These are phyloP conservation scores for Phaeotremella skinneri DNA, from an alignment of 768 basidiomycete genomes.

Conservation along the genomic window DNA sequence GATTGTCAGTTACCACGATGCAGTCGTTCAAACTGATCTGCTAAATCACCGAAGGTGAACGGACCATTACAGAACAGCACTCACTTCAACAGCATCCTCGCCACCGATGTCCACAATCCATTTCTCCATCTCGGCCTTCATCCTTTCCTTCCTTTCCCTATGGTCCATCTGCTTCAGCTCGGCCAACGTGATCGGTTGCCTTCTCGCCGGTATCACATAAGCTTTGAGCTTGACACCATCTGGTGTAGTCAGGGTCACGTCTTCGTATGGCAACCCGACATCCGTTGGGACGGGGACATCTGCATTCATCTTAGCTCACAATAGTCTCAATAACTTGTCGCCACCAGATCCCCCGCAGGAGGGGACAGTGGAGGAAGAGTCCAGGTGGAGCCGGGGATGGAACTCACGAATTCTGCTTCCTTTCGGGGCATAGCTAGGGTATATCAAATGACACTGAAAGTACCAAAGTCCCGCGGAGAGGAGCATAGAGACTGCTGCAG, in stretches of 20 bases:
- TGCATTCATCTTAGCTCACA: constrained; percentile 51
- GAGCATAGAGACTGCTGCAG: constrained; percentile 17
- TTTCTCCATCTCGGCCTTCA: constrained; percentile 34
- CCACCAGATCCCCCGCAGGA: not conserved
- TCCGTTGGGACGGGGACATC: constrained; percentile 71
- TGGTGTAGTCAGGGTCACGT: constrained; percentile 67
- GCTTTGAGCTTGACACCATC: constrained; percentile 71
- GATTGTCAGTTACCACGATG: constrained; percentile 1
- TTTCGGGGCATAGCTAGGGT: constrained; percentile 76
- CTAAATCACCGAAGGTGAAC: too few species aligned
- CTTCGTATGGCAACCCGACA: constrained; percentile 70
- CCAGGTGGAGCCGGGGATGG: not conserved
- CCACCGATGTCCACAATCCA: constrained; percentile 52
- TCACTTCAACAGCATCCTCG: constrained; percentile 61
- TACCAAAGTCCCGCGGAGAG: constrained; percentile 65
- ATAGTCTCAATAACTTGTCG: too few species aligned
- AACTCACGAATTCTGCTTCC: constrained; percentile 73
- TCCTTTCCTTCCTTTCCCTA: constrained; percentile 46
- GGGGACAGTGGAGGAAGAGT: constrained; percentile 7
- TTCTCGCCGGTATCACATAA: constrained; percentile 69
- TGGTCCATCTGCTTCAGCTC: constrained; percentile 23
- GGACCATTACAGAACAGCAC: constrained; percentile 48
- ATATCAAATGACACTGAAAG: constrained; percentile 85
- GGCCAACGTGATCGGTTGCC: constrained; percentile 54
- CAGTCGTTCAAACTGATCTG: too few species aligned